These are phyloP conservation scores for Erythrobasidium hasegawianum DNA, from an alignment of 1,284 basidiomycete species.

Conservation along the genomic window DNA sequence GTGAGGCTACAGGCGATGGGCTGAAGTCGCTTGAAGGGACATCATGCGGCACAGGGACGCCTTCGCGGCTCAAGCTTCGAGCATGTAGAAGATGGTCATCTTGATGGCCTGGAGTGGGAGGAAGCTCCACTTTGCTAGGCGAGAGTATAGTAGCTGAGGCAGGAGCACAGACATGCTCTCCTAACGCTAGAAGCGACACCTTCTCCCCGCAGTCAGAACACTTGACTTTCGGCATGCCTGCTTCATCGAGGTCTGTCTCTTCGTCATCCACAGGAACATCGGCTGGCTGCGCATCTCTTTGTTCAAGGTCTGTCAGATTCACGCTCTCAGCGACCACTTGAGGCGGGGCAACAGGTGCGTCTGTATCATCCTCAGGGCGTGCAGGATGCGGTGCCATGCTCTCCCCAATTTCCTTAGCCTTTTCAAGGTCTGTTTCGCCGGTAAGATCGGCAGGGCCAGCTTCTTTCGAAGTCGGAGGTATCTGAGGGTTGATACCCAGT, in stretches of 20 bases:
- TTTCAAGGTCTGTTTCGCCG: constrained; percentile 3
- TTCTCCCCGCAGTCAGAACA: constrained; percentile 41
- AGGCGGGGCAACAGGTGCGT: constrained; percentile 1
- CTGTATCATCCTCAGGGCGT: not conserved
- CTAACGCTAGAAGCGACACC: constrained; percentile 38
- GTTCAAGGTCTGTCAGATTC: not conserved
- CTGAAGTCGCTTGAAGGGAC: constrained; percentile 22
- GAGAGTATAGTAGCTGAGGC: not conserved
- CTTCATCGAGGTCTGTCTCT: constrained; percentile 26
- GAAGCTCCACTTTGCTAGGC: constrained; percentile 2
- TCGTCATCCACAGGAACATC: constrained; percentile 4
- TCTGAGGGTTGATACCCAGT: not conserved
- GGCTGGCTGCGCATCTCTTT: not conserved
- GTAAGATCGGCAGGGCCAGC: not conserved
- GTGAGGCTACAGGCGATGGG: constrained; percentile 14
- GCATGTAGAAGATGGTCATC: not conserved
- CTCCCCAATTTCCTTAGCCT: constrained; percentile 14
- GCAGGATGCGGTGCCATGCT: constrained; percentile 13
- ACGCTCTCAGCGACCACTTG: not conserved
- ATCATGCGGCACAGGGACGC: constrained; percentile 16
- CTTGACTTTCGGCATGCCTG: constrained; percentile 40
- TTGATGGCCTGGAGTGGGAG: not conserved
- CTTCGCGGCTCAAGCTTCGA: constrained; percentile 8
- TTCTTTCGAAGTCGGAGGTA: not conserved
- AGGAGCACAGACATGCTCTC: constrained; percentile 32